phyloP scores from a whole-genome alignment of 140 eudicot genomes.

The Flaveria floridana region DNA sequence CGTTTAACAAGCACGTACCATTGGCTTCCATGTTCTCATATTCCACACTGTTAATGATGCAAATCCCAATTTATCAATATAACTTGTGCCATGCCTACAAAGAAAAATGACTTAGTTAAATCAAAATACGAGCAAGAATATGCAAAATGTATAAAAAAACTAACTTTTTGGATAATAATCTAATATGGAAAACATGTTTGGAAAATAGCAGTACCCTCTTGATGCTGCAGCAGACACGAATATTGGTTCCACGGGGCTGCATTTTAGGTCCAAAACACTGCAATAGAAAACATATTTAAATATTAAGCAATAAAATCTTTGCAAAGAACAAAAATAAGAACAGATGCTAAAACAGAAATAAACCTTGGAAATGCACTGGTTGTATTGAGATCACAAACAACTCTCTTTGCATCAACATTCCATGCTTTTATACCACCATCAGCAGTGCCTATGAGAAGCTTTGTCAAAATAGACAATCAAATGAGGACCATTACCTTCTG shows the following conservation, averaged over 20 bases:
- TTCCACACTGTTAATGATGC: slow-evolving; percentile 97
- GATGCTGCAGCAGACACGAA: slow-evolving; percentile 98
- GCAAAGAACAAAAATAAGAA: slow-evolving; percentile 11
- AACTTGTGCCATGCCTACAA: slow-evolving; percentile 63
- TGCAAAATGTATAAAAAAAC: background rate
- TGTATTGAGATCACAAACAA: slow-evolving; percentile 89
- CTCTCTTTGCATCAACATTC: slow-evolving; percentile 97
- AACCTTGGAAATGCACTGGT: slow-evolving; percentile 76
- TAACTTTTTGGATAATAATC: background rate
- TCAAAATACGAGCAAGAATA: background rate
- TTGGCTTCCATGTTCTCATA: slow-evolving; percentile 96
- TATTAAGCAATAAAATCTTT: slow-evolving; percentile 4
- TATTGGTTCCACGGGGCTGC: slow-evolving; percentile 98
- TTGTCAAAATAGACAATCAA: slow-evolving; percentile 53
- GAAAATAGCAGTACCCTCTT: slow-evolving; percentile 49
- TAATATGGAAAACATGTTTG: background rate
- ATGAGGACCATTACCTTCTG: slow-evolving; percentile 36
- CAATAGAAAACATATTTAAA: slow-evolving; percentile 25
- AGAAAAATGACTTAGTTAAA: slow-evolving; percentile 9
- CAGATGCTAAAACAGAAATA: background rate
- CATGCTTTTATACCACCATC: slow-evolving; percentile 99
- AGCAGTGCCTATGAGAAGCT: slow-evolving; percentile 99
- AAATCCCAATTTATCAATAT: slow-evolving; percentile 59
- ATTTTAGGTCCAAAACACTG: slow-evolving; percentile 90
- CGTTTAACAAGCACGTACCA: slow-evolving; percentile 56